These are phyloP conservation scores for Globisporangium irregulare DNA, from an alignment of 352 stramenopile species.

Conservation along the genomic window DNA sequence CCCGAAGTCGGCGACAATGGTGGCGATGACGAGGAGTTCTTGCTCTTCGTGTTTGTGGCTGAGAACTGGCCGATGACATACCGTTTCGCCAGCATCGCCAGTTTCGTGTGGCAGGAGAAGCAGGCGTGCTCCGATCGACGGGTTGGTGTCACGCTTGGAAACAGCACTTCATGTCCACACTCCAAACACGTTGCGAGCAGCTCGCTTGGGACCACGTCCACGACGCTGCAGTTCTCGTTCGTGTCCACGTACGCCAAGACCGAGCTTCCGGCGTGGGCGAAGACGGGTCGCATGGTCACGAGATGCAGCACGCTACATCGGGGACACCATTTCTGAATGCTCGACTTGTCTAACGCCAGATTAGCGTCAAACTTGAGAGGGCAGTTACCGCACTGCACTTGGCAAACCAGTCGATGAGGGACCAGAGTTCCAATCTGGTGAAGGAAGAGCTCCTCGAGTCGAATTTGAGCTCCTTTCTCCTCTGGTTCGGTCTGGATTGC, in stretches of 20 bases:
- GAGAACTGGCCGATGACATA: slow-evolving; percentile 34
- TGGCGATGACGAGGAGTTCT: slow-evolving; percentile 6
- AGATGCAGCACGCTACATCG: slow-evolving; percentile 73
- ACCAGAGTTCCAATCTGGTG: slow-evolving; percentile 77
- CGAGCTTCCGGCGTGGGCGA: slow-evolving; percentile 64
- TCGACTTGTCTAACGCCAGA: slow-evolving; percentile 38
- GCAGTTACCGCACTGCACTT: slow-evolving; percentile 71
- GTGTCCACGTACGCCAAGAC: slow-evolving; percentile 68
- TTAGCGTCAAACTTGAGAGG: slow-evolving; percentile 67
- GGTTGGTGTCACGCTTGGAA: slow-evolving; percentile 44
- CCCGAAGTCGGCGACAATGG: slow-evolving; percentile 15
- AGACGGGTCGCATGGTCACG: slow-evolving; percentile 58
- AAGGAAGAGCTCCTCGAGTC: slow-evolving; percentile 69
- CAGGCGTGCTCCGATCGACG: slow-evolving; percentile 65
- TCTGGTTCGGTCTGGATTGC: slow-evolving; percentile 54
- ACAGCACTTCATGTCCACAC: slow-evolving; percentile 61
- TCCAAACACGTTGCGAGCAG: slow-evolving; percentile 70
- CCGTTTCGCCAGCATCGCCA: slow-evolving; percentile 65
- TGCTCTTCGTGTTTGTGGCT: slow-evolving; percentile 14
- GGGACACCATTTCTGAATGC: slow-evolving; percentile 77
- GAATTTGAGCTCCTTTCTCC: slow-evolving; percentile 47
- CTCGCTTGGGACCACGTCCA: slow-evolving; percentile 68
- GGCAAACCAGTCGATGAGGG: slow-evolving; percentile 54
- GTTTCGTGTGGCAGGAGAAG: slow-evolving; percentile 76
- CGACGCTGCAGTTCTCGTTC: slow-evolving; percentile 60